Evolutionary conservation across 78 protist genomes (phyloP).

Genomic region (slime mould (Dictyostelium discoideum)): DNA sequence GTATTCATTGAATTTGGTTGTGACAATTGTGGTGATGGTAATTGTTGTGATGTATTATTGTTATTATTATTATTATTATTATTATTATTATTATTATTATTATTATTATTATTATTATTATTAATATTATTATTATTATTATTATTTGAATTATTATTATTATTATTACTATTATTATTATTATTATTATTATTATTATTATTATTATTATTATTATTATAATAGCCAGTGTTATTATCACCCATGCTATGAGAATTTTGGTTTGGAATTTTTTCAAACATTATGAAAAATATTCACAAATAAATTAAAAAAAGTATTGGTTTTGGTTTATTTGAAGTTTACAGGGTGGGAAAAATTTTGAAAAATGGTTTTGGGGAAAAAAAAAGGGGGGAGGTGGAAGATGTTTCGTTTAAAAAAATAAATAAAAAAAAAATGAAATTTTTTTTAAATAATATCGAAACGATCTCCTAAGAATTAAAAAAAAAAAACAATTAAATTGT

Average conservation of each 20-base stretch:
- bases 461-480: background rate
- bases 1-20: slow-evolving; percentile 8
- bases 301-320: too few relatives aligned
- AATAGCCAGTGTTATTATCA: background rate
- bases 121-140: too few relatives aligned
- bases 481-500: background rate
- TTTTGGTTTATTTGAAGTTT: background rate
- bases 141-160: too few relatives aligned
- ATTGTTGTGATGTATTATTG: background rate
- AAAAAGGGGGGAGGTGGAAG: background rate
- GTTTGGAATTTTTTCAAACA: background rate
- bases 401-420: background rate
- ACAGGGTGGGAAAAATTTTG: background rate
- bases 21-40: background rate
- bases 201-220: too few relatives aligned
- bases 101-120: background rate
- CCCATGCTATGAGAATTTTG: background rate
- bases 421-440: too few relatives aligned
- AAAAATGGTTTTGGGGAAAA: background rate
- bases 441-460: background rate
- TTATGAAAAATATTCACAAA: background rate
- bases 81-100: background rate
- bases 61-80: background rate
- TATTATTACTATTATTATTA: too few relatives aligned
- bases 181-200: too few relatives aligned